Evolutionary conservation across 176 grass and related monocot genomes (phyloP).

Genomic region (Phoenix roebelenii): DNA sequence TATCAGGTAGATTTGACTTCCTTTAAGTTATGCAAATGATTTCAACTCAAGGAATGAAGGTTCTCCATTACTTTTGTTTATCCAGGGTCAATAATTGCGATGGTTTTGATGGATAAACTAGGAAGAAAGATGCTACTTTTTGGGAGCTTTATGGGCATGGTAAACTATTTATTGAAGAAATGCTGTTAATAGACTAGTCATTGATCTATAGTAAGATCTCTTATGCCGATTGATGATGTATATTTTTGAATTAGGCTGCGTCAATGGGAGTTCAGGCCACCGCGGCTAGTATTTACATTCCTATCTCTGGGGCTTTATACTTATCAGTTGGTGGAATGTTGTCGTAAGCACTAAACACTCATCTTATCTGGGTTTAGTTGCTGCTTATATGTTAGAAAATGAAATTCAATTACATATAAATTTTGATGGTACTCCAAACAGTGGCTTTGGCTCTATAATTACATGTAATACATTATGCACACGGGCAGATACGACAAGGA

Average conservation of each 20-base stretch:
- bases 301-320: conserved; percentile 56
- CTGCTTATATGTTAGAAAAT: no score
- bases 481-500: no score
- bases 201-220: no score
- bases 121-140: conserved; percentile 78
- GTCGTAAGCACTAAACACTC: conserved; percentile 43
- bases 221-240: no score
- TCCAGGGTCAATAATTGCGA: conserved; percentile 80
- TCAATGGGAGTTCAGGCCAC: conserved; percentile 83
- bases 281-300: conserved; percentile 52
- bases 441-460: no score
- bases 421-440: no score
- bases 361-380: neutral
- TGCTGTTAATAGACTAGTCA: no score
- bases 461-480: no score
- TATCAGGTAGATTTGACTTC: conserved; percentile 47
- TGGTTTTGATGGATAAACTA: conserved; percentile 96
- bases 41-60: conserved; percentile 17
- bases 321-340: conserved; percentile 94
- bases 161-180: conserved; percentile 18
- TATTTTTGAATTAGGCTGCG: conserved; percentile 43
- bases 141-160: conserved; percentile 93
- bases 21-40: conserved; percentile 9
- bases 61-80: conserved; percentile 11
- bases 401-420: no score